Evolutionary conservation across 176 grass and related monocot species (phyloP), one percentile per base, ranked within the genome.

Genomic region (Oryza coarctata): DNA sequence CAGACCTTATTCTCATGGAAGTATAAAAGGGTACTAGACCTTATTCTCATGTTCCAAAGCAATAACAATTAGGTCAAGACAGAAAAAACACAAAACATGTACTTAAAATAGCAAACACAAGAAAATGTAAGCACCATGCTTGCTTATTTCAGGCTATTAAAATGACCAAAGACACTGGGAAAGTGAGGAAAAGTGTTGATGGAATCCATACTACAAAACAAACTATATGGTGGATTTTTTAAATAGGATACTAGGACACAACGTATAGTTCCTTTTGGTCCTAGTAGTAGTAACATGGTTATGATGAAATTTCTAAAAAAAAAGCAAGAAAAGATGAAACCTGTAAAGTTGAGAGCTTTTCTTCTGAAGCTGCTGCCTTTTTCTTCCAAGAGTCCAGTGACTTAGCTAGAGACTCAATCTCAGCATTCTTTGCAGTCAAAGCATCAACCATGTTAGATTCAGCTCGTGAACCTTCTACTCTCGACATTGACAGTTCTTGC

Each of bases 401-500:
- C 82, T 74, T 88, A 75, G 34, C 58, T 67, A 99, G 91, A 71
- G 87, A 77, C 76, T 99, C 96, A 69, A 99, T 95, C 92, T 99
- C 96, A 18, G 89, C 64, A 39, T 99, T 99, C 79, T 99, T 99
- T 49, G 96, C 89, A 78, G 83, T 83, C 85, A 99, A 87, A 90
- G 96, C 96, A 91, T 99, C 96, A 84, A 92, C 75, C 96, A 99
- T 90, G 70, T 99, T 99, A 66, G 91, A 93, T 88, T 99, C 96
- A n/a, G 68, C 91, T 90, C 96, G 89, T 41, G 91, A 88, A 47
- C 87, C 85, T 84, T 99, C 91, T 73, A 92, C 82, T 82, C 85
- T 93, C 77, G 83, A 94, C 64, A 80, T 79, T 44, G 91, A 95
- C 83, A 99, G 52, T 50, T 99, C 91, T 90, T 92, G 91, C 67